Percentiles rank a stretch among this genome's conserved stretches.
Conservation (phyloP, 2,329 filamentous ascomycete species). For the Ascochyta lentis region DNA sequence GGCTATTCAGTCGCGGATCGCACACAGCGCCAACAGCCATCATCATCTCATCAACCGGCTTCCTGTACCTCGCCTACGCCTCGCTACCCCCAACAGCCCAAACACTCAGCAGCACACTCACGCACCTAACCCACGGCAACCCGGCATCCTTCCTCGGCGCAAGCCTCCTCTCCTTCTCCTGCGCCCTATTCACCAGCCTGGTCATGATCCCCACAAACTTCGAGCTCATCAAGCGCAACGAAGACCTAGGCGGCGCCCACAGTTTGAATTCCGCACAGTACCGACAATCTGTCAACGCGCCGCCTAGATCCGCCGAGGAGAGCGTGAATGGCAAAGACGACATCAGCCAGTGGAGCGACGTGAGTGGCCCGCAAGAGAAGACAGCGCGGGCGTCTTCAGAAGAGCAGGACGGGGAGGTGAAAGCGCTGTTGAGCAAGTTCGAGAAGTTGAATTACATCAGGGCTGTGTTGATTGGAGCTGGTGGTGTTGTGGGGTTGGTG, state of each 20-base stretch:
- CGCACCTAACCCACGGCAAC: conserved; percentile 10
- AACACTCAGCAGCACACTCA: neutral
- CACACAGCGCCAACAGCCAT: conserved; percentile 44
- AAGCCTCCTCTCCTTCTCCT: conserved; percentile 24
- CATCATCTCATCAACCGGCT: conserved; percentile 36
- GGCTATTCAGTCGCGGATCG: conserved; percentile 49
- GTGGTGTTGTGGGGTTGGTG: conserved; percentile 34
- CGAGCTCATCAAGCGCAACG: conserved; percentile 33
- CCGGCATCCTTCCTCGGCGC: conserved; percentile 23
- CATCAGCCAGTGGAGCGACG: conserved; percentile 36
- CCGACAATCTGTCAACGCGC: neutral
- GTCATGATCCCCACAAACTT: conserved; percentile 34
- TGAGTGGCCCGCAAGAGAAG: conserved; percentile 31
- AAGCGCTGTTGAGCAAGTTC: conserved; percentile 30
- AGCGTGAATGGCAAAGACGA: conserved; percentile 29
- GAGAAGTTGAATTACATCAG: conserved; percentile 30
- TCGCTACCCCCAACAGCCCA: conserved; percentile 9
- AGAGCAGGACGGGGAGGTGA: conserved; percentile 28
- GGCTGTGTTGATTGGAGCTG: conserved; percentile 32
- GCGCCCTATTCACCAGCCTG: conserved; percentile 26
- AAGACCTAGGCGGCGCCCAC: conserved; percentile 24
- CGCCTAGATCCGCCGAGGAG: conserved; percentile 26
- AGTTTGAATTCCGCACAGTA: conserved; percentile 18
- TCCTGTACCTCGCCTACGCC: conserved; percentile 34
- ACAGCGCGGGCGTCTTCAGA: conserved; percentile 20